A percentile compares a stretch with the other conserved stretches of the same genome.
These are phyloP conservation scores for Thielaviopsis populi DNA, from an alignment of 2,329 filamentous ascomycete species.

Conservation along the genomic window DNA sequence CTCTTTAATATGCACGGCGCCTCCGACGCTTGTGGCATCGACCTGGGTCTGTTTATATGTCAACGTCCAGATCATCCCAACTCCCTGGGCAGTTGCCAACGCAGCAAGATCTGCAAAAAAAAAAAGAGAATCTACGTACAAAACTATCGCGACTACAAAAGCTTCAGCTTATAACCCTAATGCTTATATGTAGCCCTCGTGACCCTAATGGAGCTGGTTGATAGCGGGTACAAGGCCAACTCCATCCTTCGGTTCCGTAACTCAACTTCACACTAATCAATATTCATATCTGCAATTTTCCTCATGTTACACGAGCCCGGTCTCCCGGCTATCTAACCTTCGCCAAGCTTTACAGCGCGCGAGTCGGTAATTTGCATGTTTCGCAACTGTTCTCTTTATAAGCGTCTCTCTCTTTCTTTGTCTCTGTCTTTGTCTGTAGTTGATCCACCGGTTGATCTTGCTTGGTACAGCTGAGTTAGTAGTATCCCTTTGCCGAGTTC, in stretches of 20 bases:
- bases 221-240: neutral
- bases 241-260: neutral
- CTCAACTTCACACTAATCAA: too few relatives aligned
- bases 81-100: too few relatives aligned
- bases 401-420: neutral
- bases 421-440: neutral
- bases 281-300: too few relatives aligned
- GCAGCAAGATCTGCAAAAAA: slow-evolving; percentile 3
- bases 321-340: neutral
- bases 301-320: too few relatives aligned
- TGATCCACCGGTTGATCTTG: neutral
- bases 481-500: neutral
- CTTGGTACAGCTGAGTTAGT: neutral
- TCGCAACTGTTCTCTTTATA: neutral
- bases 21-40: too few relatives aligned
- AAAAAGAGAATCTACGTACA: neutral
- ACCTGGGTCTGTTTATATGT: neutral
- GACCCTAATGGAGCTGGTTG: too few relatives aligned
- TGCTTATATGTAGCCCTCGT: too few relatives aligned
- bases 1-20: too few relatives aligned
- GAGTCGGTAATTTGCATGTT: neutral
- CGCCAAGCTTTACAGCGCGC: neutral
- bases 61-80: too few relatives aligned
- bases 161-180: too few relatives aligned
- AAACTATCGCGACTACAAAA: neutral